Evolutionary conservation across 306 rosid genomes (phyloP).

Genomic region (Prosopis cineraria): DNA sequence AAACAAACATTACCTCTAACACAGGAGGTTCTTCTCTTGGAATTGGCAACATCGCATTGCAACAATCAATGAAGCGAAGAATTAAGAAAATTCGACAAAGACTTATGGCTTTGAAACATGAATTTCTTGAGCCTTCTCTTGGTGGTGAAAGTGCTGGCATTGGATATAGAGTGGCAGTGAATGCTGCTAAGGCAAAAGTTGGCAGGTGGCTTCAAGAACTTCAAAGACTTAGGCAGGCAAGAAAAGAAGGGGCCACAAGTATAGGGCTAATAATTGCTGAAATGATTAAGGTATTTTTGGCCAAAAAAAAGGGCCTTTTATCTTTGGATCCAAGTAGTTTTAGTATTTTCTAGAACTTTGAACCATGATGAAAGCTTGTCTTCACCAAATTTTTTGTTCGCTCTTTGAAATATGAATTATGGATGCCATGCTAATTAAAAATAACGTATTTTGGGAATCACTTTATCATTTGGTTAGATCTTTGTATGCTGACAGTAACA

Average conservation of each 20-base stretch:
- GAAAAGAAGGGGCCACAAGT: slow-evolving; percentile 98
- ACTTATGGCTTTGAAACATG: slow-evolving; percentile 97
- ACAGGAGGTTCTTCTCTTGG: slow-evolving; percentile 61
- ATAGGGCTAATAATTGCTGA: slow-evolving; percentile 87
- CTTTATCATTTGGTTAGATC: slow-evolving; percentile 16
- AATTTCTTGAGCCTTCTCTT: slow-evolving; percentile 70
- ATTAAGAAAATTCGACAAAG: slow-evolving; percentile 93
- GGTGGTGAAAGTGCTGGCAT: slow-evolving; percentile 88
- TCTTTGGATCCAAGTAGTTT: neutral
- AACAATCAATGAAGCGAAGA: slow-evolving; percentile 81
- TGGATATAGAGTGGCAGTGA: slow-evolving; percentile 86
- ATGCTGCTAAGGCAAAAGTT: slow-evolving; percentile 91
- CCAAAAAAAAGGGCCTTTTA: neutral
- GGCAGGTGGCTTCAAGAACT: slow-evolving; percentile 99
- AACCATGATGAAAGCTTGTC: slow-evolving; percentile 12
- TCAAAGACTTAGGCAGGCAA: slow-evolving; percentile 94
- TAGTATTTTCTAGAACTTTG: neutral
- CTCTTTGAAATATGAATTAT: slow-evolving; percentile 9
- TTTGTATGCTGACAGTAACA: slow-evolving; percentile 14
- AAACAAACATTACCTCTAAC: slow-evolving; percentile 53
- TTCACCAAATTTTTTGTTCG: slow-evolving; percentile 18
- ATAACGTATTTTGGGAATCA: slow-evolving; percentile 15
- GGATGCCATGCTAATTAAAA: slow-evolving; percentile 28
- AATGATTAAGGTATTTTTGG: slow-evolving; percentile 79
- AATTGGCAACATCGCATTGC: slow-evolving; percentile 61